phyloP scores from a whole-genome alignment of 192 early-diverging fungal genomes.

The Backusella macrospora region DNA sequence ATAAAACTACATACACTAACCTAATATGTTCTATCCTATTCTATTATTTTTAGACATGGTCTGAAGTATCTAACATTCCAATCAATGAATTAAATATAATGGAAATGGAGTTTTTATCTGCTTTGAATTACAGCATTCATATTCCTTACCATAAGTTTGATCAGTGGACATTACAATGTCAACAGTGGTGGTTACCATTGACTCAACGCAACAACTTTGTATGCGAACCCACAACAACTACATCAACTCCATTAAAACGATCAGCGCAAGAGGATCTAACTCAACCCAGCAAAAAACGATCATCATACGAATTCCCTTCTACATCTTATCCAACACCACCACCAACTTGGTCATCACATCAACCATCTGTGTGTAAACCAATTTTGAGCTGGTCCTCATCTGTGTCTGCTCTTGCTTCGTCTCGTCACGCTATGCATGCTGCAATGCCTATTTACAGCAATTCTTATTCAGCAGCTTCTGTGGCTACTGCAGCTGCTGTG shows the following conservation, averaged over 20 bases:
- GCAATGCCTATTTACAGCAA: conserved; percentile 13
- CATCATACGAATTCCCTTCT: conserved; percentile 7
- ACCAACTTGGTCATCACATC: neutral
- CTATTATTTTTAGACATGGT: conserved; percentile 60
- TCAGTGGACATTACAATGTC: conserved; percentile 56
- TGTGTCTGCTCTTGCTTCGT: conserved; percentile 21
- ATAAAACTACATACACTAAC: neutral
- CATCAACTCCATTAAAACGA: conserved; percentile 21
- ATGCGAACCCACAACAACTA: conserved; percentile 2
- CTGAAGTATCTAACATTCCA: conserved; percentile 80
- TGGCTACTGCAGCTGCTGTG: conserved; percentile 22
- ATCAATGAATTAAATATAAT: conserved; percentile 81
- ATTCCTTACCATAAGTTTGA: conserved; percentile 71
- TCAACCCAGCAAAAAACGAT: neutral
- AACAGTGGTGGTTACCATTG: conserved; percentile 23
- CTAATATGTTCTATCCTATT: neutral
- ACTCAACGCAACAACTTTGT: neutral
- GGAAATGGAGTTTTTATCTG: conserved; percentile 84
- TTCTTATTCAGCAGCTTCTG: conserved; percentile 5
- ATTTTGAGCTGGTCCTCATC: conserved; percentile 39
- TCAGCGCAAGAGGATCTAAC: neutral
- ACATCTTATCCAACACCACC: neutral
- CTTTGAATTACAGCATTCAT: conserved; percentile 75
- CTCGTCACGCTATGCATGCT: conserved; percentile 8
- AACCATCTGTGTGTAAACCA: conserved; percentile 15